Base-by-base conservation (phyloP, 495 filamentous ascomycete genomes). In the Penicillium goetzii region DNA sequence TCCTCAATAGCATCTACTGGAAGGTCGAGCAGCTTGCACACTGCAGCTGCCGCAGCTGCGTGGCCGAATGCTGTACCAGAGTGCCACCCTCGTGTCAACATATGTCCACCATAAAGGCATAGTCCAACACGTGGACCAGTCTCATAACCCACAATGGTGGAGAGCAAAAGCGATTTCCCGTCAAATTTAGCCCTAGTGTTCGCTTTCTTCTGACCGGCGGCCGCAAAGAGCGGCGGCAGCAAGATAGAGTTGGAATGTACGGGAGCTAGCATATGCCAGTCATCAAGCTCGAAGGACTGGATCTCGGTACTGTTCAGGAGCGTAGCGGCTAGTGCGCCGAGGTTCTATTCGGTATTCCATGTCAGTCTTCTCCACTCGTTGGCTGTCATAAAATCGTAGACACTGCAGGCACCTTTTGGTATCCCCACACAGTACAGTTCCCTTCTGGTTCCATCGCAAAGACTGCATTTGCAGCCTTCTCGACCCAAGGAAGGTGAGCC, bases 1-100 rank as follows among this genome's bases (percentile, higher is more conserved):
- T 69, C 64, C 56, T 82, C 76, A 12, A 75, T 76, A 11, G 65
- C 51, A 23, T 10, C 50, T 58, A 12, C 76, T 51, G 1, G 45
- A 1, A 80, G 73, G 8, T 59, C 45, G 15, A 81, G 61, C 2
- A 80, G 68, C 59, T 79, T 83, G n/a, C 65, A 62, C 3, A 72
- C 72, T 17, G 80, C 75, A 4, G 77, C 72, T 17, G 77, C 79
- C 5, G 73, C 59, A 0, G 78, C 77, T 4, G 80, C 60, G 25
- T 73, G 71, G 2, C 82, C 79, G 56, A 83, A 83, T 6, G 81
- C 68, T 25, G 79, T 67, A 1, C 82, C 80, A 3, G 19, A 78
- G 60, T 83, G 78, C 80, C 78, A 83, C 30, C 80, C 78, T 21
- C 19, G 1, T 61, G 68, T 66, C 6, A 83, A 71, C 32, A 81